These are phyloP conservation scores for Stentor coeruleus DNA, from an alignment of 73 alveolate genomes.

Conservation along the genomic window DNA sequence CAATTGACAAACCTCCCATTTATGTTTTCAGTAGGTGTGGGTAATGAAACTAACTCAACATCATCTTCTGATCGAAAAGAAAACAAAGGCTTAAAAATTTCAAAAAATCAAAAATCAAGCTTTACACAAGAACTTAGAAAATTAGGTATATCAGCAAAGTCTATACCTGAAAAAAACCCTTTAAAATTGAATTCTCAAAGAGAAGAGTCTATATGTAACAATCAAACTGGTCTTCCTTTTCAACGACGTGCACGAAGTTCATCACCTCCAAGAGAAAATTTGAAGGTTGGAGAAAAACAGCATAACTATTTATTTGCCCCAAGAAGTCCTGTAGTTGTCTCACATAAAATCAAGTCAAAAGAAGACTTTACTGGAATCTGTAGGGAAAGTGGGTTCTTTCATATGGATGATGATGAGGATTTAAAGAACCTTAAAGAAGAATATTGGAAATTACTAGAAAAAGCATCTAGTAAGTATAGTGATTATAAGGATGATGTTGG, in stretches of 20 bases:
- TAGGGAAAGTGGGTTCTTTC: neutral
- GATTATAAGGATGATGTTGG: neutral
- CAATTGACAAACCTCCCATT: neutral
- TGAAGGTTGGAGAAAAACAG: neutral
- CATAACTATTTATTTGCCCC: neutral
- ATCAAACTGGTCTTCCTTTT: neutral
- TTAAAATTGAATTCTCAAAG: neutral
- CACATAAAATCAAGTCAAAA: neutral
- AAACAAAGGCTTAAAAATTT: neutral
- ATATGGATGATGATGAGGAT: neutral
- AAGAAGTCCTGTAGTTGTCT: neutral
- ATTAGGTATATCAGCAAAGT: neutral
- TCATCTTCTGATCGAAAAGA: neutral
- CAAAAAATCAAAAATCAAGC: neutral
- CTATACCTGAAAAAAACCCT: neutral
- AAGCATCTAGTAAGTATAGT: neutral
- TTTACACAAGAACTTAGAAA: neutral
- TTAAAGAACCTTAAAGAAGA: neutral
- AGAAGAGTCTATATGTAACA: neutral
- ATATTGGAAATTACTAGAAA: neutral
- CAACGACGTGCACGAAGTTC: constrained; percentile 9
- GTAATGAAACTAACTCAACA: neutral
- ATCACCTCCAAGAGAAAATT: constrained; percentile 11
- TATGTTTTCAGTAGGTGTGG: neutral
- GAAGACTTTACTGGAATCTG: constrained; percentile 3